Base-by-base conservation (phyloP, 2,329 filamentous ascomycete genomes). In the Chrysoporthe puriensis region DNA sequence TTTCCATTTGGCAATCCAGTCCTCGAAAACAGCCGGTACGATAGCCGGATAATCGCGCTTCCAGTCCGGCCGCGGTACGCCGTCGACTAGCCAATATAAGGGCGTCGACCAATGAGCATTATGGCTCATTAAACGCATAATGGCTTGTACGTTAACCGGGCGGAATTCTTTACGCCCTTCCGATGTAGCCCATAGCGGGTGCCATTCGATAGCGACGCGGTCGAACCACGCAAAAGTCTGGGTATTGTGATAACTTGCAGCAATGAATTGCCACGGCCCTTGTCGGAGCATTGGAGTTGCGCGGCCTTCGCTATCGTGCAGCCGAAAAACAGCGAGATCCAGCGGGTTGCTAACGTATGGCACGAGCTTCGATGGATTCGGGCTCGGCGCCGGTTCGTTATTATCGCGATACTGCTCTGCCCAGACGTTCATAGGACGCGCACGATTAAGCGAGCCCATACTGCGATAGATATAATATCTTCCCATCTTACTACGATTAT, bases 41-140 rank as follows among this genome's bases (percentile, higher is more conserved):
- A 48, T 40, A 2, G 26, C 42, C 26, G 62, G 62, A 26, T 64
- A 64, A 18, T 58, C 52, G 32, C 62, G 62, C 4, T 9, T n/a
- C 62, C 52, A 64, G 52, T 64, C 32, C 26, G 52, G 62, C 14
- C 62, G 62, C 62, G 62, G 62, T 13, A 64, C 32, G n/a, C 62
- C 54, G 16, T 64, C 62, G 16, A 64, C 52, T 42, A 64, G 42
- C 52, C 62, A 64, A 18, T 48, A 64, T 40, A 48, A 14, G 3
- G 7, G n/a, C 52, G 40, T 18, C 8, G 62, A 13, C 13, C 9
- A 43, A 32, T 14, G 34, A 26, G 48, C 32, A 8, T 13, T 26
- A 32, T 7, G 7, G 6, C 52, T 11, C 62, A 56, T 63, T 48
- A 56, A 16, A 4, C 34, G n/a, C 5, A 56, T n/a, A 11, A 63